Evolutionary conservation across 2,329 filamentous ascomycete genomes (phyloP), one percentile per base, ranked within the genome.

Genomic region (Stagonosporopsis vannaccii): DNA sequence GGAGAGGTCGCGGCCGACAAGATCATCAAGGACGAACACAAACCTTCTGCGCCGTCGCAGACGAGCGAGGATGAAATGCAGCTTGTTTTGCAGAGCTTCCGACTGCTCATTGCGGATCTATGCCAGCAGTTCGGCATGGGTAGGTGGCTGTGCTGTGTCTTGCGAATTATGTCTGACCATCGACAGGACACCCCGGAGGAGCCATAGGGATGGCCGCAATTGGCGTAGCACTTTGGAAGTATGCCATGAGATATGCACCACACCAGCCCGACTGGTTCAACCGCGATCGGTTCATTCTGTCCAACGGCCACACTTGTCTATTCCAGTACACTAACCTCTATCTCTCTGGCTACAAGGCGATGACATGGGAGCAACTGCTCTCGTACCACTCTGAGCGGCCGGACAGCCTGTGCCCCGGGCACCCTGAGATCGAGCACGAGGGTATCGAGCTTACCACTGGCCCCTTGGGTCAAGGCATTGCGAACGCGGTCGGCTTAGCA

Each of bases 91-190:
- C 81, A 81, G 65, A 84, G 82, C n/a, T 88, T 88, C 68, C 79
- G 87, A 49, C 78, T 83, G 41, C 75, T 90, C 12, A 87, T 90
- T 56, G 85, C 87, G 33, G 87, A 90, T 68, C 76, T 90, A 2
- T 89, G 86, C 68, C 81, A 89, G 69, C 87, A 90, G 61, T 90
- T 88, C 71, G 83, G 83, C 56, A 86, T 86, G 46, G 87, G 87
- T 1, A 86, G 12, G 41, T 30, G 4, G 5, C 8, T 23, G 12
- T 88, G 63, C 85, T 85, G 15, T 85, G 12, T 5, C 47, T 9
- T 9, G 25, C 2, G 47, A 6, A n/a, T 9, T 6, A 13, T 22
- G 8, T 7, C 23, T 39, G 35, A 23, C 13, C n/a, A 9, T 8
- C 19, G 39, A 58, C 42, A 64, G 37, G 25, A 6, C 44, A 19